A percentile compares a stretch with the other conserved stretches of the same genome.
Conservation (phyloP, 192 early-diverging fungal species). For the Podila clonocystis region DNA sequence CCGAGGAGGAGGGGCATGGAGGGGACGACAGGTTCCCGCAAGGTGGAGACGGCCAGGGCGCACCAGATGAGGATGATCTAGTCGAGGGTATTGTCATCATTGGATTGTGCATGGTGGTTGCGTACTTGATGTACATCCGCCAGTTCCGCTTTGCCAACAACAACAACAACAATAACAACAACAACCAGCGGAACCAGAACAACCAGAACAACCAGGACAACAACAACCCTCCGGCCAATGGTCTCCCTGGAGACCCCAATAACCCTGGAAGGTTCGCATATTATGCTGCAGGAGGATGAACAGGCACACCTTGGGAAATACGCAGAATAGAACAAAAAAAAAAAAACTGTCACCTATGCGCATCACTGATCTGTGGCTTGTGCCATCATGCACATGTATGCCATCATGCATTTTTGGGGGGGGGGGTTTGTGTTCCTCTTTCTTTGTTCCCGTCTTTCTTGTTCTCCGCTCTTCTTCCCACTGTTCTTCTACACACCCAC, state of each 20-base stretch:
- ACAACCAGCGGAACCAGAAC: constrained; percentile 8
- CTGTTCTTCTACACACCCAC: no score
- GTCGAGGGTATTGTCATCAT: constrained; percentile 66
- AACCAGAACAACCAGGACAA: constrained; percentile 13
- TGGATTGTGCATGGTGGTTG: constrained; percentile 59
- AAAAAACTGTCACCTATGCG: no score
- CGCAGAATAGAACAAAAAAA: no score
- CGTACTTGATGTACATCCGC: constrained; percentile 67
- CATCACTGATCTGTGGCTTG: no score
- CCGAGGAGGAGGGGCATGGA: constrained; percentile 29
- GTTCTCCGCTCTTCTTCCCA: no score
- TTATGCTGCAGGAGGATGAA: constrained; percentile 45
- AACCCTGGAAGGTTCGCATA: constrained; percentile 41
- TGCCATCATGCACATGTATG: no score
- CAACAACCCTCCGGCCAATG: constrained; percentile 5
- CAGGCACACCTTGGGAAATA: no score
- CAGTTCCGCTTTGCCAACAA: constrained; percentile 59
- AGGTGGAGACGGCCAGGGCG: constrained; percentile 44
- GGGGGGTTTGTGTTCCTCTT: neutral
- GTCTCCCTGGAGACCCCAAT: constrained; percentile 31
- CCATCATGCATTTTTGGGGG: no score
- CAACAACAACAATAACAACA: constrained; percentile 11
- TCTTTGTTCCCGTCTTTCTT: neutral
- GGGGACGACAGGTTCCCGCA: constrained; percentile 50
- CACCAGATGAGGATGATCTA: constrained; percentile 60